phyloP scores from a whole-genome alignment of 192 early-diverging fungal species.

The Chytriomyces confervae region DNA sequence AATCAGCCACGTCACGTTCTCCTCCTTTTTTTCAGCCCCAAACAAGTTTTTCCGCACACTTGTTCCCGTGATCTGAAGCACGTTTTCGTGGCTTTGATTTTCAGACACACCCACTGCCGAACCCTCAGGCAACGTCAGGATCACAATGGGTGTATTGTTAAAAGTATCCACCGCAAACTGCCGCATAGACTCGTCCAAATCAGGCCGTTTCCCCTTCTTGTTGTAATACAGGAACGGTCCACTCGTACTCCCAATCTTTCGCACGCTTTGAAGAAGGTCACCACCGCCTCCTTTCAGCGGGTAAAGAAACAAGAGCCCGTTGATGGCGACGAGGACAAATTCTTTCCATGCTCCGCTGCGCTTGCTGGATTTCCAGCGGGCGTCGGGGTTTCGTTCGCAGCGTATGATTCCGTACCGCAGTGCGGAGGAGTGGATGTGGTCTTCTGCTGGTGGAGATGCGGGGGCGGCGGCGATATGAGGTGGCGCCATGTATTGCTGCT shows the following conservation, averaged over 20 bases:
- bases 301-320: slow-evolving; percentile 5
- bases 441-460: background rate
- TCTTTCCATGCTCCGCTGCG: background rate
- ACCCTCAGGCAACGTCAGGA: background rate
- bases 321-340: background rate
- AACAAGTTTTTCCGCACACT: background rate
- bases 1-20: background rate
- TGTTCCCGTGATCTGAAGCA: background rate
- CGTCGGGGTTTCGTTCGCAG: background rate
- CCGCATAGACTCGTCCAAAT: background rate
- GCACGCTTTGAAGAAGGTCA: background rate
- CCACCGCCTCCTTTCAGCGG: background rate
- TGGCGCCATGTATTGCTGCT: background rate
- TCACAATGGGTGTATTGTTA: background rate
- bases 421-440: background rate
- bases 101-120: background rate
- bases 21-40: background rate
- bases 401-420: background rate
- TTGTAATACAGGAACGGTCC: background rate
- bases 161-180: slow-evolving; percentile 6
- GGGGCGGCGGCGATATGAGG: background rate
- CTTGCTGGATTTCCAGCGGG: background rate
- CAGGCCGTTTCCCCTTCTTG: background rate
- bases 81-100: background rate
- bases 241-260: background rate